phyloP scores from a whole-genome alignment of 2,329 filamentous ascomycete species.

The Amauroascus niger region DNA sequence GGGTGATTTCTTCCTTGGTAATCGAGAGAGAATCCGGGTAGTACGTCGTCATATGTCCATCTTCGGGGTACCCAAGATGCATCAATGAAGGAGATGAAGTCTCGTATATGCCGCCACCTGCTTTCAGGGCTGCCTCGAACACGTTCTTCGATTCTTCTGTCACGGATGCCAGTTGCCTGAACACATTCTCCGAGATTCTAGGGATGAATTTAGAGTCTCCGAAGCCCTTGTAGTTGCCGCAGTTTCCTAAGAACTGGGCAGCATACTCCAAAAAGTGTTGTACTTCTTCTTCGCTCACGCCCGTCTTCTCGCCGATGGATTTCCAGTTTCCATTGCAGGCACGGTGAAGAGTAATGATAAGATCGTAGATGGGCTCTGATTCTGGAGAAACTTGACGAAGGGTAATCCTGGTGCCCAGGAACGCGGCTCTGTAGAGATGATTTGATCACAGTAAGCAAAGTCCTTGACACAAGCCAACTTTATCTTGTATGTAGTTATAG shows the following conservation, averaged over 20 bases:
- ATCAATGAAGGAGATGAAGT: conserved; percentile 54
- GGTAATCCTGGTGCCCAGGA: conserved; percentile 67
- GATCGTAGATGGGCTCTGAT: conserved; percentile 69
- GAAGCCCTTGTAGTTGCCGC: conserved; percentile 79
- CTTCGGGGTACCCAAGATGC: conserved; percentile 65
- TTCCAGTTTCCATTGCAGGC: conserved; percentile 61
- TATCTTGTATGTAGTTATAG: too few relatives aligned
- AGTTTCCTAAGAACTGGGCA: conserved; percentile 68
- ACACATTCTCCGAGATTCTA: conserved; percentile 53
- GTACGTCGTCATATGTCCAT: conserved; percentile 70
- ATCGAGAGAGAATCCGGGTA: conserved; percentile 68
- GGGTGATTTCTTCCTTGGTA: conserved; percentile 63
- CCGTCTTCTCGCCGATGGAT: conserved; percentile 53
- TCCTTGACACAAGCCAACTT: background rate
- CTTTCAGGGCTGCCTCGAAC: conserved; percentile 53
- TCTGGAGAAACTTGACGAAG: conserved; percentile 73
- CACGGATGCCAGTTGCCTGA: conserved; percentile 55
- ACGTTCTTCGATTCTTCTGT: conserved; percentile 51
- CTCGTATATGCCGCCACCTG: conserved; percentile 59
- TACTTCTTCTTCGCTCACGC: conserved; percentile 54
- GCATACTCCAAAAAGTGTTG: conserved; percentile 66
- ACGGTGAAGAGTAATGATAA: conserved; percentile 64
- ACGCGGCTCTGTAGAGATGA: conserved; percentile 53
- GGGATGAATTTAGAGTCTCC: conserved; percentile 79
- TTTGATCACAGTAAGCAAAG: conserved; percentile 1